Base-by-base conservation (phyloP, 441 rosid genomes). In the Jatropha podagrica region DNA sequence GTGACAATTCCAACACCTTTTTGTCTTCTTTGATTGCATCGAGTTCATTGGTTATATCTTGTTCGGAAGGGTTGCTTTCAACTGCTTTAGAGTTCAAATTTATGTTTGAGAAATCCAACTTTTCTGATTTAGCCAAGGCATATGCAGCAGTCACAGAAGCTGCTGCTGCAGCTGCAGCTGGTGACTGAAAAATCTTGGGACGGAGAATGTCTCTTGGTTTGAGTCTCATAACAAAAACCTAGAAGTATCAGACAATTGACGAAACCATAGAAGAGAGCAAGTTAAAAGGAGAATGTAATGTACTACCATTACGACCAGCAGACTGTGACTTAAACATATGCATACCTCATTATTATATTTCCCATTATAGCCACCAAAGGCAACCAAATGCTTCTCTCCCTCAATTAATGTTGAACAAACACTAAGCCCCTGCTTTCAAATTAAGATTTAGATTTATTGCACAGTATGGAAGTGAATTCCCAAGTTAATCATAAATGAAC, bases 321-420 rank as follows among this genome's bases (percentile, higher is more conserved):
- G 51, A 54, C 18, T 42, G 26, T 64, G 18, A 18, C 27, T 26
- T 63, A 17, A 18, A 26, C 23, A n/a, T 10, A 68, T 27, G 26
- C 72, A 65, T 86, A 96, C 98, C 92, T 96, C 96, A 26, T 94
- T 94, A 82, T 85, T 90, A 80, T 94, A 96, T 80, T 89, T 94
- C 71, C 99, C 98, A 73, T 94, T 96, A 78, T 96, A 96, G 80
- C 99, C 99, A 37, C 99, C 99, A 84, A 96, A 96, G 48, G 97
- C 92, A 84, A 91, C 83, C 90, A 96, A 86, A 84, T 90, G 79
- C 74, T 74, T 88, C 86, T 88, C 96, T 37, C 94, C 89, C 65
- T 81, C 84, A 68, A 96, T 73, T 70, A 85, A 69, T 71, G 91
- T 93, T 2, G 95, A 79, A 92, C 93, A 88, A 73, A 90, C 87